Conservation (phyloP, 306 rosid species). For the Albizia julibrissin region DNA sequence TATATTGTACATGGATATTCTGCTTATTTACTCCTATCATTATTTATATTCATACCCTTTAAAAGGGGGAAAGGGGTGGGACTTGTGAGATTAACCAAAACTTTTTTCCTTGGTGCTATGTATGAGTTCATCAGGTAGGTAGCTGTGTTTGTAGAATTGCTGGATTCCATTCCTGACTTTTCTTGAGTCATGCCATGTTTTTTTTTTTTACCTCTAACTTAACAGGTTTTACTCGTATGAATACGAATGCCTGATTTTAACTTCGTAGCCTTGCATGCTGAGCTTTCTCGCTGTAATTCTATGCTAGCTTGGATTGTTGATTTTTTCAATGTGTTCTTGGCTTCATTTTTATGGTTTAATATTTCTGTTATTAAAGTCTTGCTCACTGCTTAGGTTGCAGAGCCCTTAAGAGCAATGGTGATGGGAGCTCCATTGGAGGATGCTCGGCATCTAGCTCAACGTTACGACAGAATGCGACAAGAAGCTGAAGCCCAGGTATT, state of each 20-base stretch:
- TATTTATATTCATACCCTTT: background rate
- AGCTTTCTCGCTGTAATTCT: background rate
- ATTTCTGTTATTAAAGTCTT: conserved; percentile 24
- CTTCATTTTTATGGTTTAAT: conserved; percentile 19
- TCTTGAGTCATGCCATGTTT: background rate
- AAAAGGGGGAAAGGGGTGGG: background rate
- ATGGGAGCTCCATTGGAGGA: conserved; percentile 95
- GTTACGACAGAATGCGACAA: conserved; percentile 92
- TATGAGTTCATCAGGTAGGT: conserved; percentile 22
- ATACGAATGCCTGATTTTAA: background rate
- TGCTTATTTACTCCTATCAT: background rate
- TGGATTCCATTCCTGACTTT: conserved; percentile 28
- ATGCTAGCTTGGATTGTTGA: background rate
- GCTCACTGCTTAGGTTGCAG: conserved; percentile 67
- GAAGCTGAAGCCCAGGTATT: conserved; percentile 93
- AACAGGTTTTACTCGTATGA: background rate
- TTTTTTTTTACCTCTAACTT: background rate
- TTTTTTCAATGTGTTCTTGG: conserved; percentile 2
- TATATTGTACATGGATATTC: background rate
- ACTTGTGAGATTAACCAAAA: background rate
- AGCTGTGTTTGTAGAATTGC: background rate
- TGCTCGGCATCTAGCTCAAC: conserved; percentile 96
- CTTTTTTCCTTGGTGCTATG: background rate
- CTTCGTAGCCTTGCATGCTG: background rate
- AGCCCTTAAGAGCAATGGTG: conserved; percentile 94